These are phyloP conservation scores for Fusarium nygamai DNA, from an alignment of 2,329 filamentous ascomycete genomes.

Conservation along the genomic window DNA sequence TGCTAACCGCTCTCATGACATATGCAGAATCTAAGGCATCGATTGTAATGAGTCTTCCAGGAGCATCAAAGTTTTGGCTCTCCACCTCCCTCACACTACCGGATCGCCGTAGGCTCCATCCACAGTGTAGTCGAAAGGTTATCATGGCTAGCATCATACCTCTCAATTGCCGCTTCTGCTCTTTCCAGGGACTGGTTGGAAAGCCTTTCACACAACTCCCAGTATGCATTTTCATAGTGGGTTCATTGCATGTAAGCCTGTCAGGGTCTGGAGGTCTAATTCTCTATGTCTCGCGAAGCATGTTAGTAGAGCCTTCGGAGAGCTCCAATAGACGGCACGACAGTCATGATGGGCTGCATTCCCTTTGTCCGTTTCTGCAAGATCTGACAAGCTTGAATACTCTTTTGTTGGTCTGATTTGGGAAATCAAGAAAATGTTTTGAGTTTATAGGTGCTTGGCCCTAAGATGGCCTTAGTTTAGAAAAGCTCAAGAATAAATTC, in stretches of 20 bases:
- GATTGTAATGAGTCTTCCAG: neutral
- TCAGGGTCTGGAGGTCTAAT: neutral
- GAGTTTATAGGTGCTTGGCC: neutral
- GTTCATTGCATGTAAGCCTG: neutral
- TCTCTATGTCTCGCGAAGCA: neutral
- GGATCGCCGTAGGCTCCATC: no score
- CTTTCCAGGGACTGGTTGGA: rapidly evolving
- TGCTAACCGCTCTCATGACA: rapidly evolving
- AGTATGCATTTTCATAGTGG: neutral
- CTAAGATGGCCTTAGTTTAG: neutral
- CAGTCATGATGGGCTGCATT: rapidly evolving
- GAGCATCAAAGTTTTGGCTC: neutral
- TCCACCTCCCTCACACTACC: rapidly evolving
- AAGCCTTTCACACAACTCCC: rapidly evolving
- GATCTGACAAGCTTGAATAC: no score
- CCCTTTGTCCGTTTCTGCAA: no score
- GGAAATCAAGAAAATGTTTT: neutral
- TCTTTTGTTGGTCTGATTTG: neutral
- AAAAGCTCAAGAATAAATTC: neutral
- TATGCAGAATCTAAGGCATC: neutral
- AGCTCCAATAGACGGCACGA: neutral
- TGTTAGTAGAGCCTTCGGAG: neutral
- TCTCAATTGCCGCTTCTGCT: neutral
- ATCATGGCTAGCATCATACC: neutral
- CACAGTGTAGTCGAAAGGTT: neutral